Conservation (phyloP, 305 asterid species). For the Caryopteris hybrid region DNA sequence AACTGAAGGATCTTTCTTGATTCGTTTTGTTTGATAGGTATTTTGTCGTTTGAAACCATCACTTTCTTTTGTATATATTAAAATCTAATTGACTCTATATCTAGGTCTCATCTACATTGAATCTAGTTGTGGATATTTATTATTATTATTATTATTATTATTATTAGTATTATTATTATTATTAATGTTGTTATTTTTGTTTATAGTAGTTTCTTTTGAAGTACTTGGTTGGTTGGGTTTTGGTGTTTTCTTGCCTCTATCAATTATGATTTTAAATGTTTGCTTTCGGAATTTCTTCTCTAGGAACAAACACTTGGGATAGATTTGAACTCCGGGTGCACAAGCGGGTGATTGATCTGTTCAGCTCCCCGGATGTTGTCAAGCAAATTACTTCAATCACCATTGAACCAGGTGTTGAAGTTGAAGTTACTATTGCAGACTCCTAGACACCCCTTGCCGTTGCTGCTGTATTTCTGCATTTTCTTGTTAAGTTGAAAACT, state of each 20-base stretch:
- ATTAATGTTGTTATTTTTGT: no score
- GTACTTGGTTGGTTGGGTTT: no score
- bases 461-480: constrained; percentile 2
- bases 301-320: constrained; percentile 86
- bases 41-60: neutral
- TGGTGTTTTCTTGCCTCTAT: neutral
- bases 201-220: no score
- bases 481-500: constrained; percentile 7
- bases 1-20: neutral
- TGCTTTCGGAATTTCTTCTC: neutral
- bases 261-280: neutral
- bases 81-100: no score
- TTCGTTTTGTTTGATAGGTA: neutral
- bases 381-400: constrained; percentile 89
- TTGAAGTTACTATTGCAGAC: constrained; percentile 89
- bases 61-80: no score
- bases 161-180: no score
- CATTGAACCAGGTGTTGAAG: constrained; percentile 95
- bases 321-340: constrained; percentile 86
- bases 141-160: no score
- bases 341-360: constrained; percentile 89
- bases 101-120: no score
- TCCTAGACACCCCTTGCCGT: constrained; percentile 35
- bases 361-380: constrained; percentile 88
- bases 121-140: no score